These are phyloP conservation scores for Phoenix roebelenii DNA, from an alignment of 176 grass and related monocot genomes.

Conservation along the genomic window DNA sequence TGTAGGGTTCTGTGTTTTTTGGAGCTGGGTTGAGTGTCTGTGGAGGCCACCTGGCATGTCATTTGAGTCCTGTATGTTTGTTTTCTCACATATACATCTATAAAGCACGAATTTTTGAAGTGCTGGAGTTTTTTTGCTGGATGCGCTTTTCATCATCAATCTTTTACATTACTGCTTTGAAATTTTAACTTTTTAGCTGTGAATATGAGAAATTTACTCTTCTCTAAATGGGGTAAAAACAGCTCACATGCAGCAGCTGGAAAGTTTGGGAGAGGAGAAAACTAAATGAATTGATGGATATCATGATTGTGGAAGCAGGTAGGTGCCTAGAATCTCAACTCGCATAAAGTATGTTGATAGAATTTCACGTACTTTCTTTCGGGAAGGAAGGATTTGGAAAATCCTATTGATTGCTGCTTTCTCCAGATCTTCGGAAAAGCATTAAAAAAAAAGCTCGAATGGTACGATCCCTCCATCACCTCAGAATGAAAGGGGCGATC, in stretches of 20 bases:
- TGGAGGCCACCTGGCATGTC: conserved; percentile 20
- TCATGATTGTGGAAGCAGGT: no score
- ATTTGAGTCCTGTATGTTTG: conserved; percentile 21
- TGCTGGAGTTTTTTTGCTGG: conserved; percentile 6
- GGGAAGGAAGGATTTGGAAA: neutral
- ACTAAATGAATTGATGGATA: no score
- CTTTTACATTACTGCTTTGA: neutral
- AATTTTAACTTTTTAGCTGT: no score
- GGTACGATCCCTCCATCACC: neutral
- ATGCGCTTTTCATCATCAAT: conserved; percentile 3
- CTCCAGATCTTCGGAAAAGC: neutral
- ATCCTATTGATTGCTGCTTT: conserved; percentile 5
- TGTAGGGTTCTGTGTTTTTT: conserved; percentile 45
- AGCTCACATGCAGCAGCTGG: no score
- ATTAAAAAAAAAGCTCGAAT: neutral
- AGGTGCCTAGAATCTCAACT: no score
- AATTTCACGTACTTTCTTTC: no score
- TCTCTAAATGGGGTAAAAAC: no score
- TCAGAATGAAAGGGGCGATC: neutral
- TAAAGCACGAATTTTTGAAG: conserved; percentile 35
- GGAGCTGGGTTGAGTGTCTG: conserved; percentile 16
- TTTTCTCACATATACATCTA: conserved; percentile 30
- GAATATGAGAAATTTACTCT: no score
- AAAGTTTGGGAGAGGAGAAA: no score
- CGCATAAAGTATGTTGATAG: no score